Evolutionary conservation across 2,329 filamentous ascomycete species (phyloP).

Genomic region (Knufia fluminis): DNA sequence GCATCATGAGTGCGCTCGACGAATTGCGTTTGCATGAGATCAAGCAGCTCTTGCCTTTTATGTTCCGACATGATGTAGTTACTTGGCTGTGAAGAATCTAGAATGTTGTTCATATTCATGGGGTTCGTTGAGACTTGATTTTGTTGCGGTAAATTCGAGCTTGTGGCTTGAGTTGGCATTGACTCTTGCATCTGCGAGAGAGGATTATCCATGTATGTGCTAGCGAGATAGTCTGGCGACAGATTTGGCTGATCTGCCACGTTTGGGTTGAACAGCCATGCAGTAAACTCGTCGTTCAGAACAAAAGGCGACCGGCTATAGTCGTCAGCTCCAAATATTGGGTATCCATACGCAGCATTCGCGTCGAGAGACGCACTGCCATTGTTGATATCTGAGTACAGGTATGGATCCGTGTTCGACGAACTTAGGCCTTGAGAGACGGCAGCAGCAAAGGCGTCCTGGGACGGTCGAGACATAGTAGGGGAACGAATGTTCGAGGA

Average conservation of each 20-base stretch:
- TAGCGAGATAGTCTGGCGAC: conserved; percentile 31
- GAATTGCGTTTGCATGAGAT: conserved; percentile 72
- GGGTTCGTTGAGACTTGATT: conserved; percentile 50
- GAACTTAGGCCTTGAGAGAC: conserved; percentile 24
- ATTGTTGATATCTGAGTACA: conserved; percentile 16
- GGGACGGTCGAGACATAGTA: conserved; percentile 18
- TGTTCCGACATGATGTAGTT: conserved; percentile 77
- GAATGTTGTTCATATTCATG: conserved; percentile 79
- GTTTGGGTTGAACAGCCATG: conserved; percentile 69
- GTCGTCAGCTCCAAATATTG: conserved; percentile 76
- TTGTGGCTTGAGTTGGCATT: conserved; percentile 42
- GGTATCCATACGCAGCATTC: conserved; percentile 48
- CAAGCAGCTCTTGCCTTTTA: conserved; percentile 73
- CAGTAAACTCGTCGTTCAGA: conserved; percentile 79
- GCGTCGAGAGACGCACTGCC: conserved; percentile 28
- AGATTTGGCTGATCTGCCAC: conserved; percentile 45
- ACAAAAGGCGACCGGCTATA: conserved; percentile 81
- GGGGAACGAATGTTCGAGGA: conserved; percentile 13
- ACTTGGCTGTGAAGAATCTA: conserved; percentile 64
- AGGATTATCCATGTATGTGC: conserved; percentile 33
- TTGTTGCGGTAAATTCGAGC: conserved; percentile 30
- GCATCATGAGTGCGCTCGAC: conserved; percentile 69
- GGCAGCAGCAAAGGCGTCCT: conserved; percentile 24
- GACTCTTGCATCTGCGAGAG: conserved; percentile 39
- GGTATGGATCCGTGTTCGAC: conserved; percentile 15